Percentiles rank a stretch among this genome's conserved stretches.
phyloP scores from a whole-genome alignment of 1,139 yeast species.

The Arxiozyma slooffiae region DNA sequence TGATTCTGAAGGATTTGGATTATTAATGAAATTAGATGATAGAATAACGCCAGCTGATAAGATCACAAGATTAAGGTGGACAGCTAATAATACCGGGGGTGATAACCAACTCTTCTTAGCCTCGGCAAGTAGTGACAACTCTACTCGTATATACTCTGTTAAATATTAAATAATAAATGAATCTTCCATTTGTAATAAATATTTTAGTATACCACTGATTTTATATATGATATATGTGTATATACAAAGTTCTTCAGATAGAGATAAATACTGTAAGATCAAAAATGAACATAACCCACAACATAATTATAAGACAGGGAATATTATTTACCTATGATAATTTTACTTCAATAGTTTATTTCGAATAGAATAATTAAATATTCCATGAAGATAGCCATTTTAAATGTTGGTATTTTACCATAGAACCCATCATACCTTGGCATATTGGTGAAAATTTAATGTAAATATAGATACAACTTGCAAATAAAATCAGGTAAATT shows the following conservation, averaged over 20 bases:
- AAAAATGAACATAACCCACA: not conserved
- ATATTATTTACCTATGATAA: too few species aligned
- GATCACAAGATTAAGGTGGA: slow-evolving; percentile 52
- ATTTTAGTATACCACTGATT: not conserved
- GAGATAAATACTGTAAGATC: too few species aligned
- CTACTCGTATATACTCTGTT: slow-evolving; percentile 50
- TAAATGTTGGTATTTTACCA: slow-evolving; percentile 37
- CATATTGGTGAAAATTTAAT: slow-evolving; percentile 43
- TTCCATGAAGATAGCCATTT: slow-evolving; percentile 43
- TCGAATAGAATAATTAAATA: slow-evolving; percentile 8
- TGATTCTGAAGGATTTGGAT: slow-evolving; percentile 23
- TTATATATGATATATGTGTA: not conserved
- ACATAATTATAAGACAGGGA: not conserved
- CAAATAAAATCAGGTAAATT: slow-evolving; percentile 33
- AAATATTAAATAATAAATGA: slow-evolving; percentile 9
- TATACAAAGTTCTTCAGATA: not conserved
- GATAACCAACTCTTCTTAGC: slow-evolving; percentile 38
- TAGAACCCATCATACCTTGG: slow-evolving; percentile 47
- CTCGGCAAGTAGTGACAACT: slow-evolving; percentile 60
- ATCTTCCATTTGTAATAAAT: not conserved
- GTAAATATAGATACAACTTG: slow-evolving; percentile 34
- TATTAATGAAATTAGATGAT: slow-evolving; percentile 31
- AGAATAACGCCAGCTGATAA: slow-evolving; percentile 49
- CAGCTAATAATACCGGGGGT: slow-evolving; percentile 17
- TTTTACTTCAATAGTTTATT: not conserved